Conservation (phyloP, 345 rosid species). For the Syzygium oleosum region DNA sequence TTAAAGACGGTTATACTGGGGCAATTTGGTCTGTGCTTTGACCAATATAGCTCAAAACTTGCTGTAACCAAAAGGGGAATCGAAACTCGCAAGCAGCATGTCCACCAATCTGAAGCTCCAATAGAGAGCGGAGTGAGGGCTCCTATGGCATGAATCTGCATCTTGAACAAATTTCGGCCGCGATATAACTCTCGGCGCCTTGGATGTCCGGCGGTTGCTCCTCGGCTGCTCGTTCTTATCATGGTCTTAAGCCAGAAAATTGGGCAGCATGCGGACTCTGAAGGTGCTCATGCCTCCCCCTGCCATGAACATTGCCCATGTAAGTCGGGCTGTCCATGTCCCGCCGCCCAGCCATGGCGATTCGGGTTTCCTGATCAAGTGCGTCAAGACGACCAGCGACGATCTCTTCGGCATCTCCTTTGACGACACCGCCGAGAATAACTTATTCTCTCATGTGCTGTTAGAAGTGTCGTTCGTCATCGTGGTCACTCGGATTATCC, state of each 20-base stretch:
- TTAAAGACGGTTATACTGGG: neutral
- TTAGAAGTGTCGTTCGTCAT: slow-evolving; percentile 33
- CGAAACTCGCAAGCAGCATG: neutral
- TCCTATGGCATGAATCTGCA: neutral
- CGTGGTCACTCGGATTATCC: slow-evolving; percentile 16
- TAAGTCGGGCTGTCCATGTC: neutral
- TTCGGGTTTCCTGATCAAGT: slow-evolving; percentile 10
- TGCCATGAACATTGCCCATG: neutral
- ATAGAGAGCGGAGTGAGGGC: neutral
- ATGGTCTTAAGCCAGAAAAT: neutral
- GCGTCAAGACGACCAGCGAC: slow-evolving; percentile 15
- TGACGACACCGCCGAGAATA: neutral
- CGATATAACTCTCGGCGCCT: neutral
- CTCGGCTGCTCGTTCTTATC: neutral
- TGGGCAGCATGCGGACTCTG: neutral
- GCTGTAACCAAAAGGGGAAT: neutral
- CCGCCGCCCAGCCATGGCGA: neutral
- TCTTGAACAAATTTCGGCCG: neutral
- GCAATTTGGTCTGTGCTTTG: neutral
- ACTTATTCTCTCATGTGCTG: slow-evolving; percentile 15
- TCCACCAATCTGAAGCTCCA: neutral
- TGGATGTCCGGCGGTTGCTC: neutral
- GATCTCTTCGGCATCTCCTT: neutral
- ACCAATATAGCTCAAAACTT: neutral
- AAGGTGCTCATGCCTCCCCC: neutral